These are phyloP conservation scores for Silene uniflora DNA, from an alignment of 148 eudicot species.

Conservation along the genomic window DNA sequence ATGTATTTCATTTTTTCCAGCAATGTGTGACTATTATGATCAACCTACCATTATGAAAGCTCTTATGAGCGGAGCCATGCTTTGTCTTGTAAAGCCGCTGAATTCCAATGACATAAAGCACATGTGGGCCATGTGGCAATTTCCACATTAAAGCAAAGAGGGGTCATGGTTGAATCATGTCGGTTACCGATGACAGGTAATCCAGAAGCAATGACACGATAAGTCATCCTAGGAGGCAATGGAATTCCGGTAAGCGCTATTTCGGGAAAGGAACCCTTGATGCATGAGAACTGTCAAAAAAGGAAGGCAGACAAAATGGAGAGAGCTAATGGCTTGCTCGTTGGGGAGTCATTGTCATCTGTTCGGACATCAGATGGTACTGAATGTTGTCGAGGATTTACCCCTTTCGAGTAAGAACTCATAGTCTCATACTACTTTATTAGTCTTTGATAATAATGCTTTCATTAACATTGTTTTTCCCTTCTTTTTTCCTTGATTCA, in stretches of 20 bases:
- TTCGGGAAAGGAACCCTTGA: background rate
- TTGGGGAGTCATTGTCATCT: too few species aligned
- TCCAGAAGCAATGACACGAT: background rate
- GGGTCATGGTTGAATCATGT: constrained; percentile 2
- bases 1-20: constrained; percentile 10
- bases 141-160: background rate
- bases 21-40: constrained; percentile 9
- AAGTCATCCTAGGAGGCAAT: background rate
- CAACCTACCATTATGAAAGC: background rate
- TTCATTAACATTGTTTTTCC: background rate
- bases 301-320: too few species aligned
- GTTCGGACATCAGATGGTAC: too few species aligned
- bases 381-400: too few species aligned
- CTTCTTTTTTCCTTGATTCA: background rate
- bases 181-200: background rate
- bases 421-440: too few species aligned
- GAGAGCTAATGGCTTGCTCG: too few species aligned
- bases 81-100: constrained; percentile 15
- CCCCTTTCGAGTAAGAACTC: too few species aligned
- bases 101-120: background rate
- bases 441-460: too few species aligned
- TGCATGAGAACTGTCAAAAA: too few species aligned
- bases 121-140: too few species aligned
- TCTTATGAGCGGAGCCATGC: constrained; percentile 9
- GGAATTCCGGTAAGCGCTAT: background rate